Evolutionary conservation across 1,139 yeast species (phyloP), one percentile per base, ranked within the genome.

Genomic region (Hansenula anomala): DNA sequence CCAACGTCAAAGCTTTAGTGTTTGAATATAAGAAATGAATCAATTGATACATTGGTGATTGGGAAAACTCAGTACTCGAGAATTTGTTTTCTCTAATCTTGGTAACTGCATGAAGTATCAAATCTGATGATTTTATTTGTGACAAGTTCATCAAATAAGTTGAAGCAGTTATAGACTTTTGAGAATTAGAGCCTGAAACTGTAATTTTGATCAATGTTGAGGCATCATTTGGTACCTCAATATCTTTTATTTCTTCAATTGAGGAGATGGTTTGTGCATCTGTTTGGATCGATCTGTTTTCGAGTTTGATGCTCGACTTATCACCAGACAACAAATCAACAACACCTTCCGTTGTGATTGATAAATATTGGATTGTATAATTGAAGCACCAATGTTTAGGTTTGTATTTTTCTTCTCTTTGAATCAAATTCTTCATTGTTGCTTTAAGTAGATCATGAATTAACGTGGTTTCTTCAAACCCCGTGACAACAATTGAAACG

Each of bases 1-100:
- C 37, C 6, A 61, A 35, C 20, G 60, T 52, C 28, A 63, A 41
- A 26, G 60, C 45, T 42, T 60, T 61, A 34, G 60, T 54, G 23
- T 55, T 51, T n/a, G 46, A 39, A 36, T 50, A 54, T 4, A 58
- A 40, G 32, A 45, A 54, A 30, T 48, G 49, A 8, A 56, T 40
- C 16, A 58, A 27, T 34, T 47, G 54, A n/a, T 48, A 41, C 40
- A 49, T 32, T 4, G 50, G 45, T 23, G 36, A 44, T 36, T 44
- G 36, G 7, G 39, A 33, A 38, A 47, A 45, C 24, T 46, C 51
- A 11, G 40, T 11, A 15, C 33, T 40, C n/a, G 45, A 37, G 18
- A 33, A 42, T 28, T 44, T 47, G 2, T 18, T 18, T 29, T 43
- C 37, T 3, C 38, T 28, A 8, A 47, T 36, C 34, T 43, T 49